Conservation (phyloP, 2,329 filamentous ascomycete genomes). For the Sarocladiaceae sp. region DNA sequence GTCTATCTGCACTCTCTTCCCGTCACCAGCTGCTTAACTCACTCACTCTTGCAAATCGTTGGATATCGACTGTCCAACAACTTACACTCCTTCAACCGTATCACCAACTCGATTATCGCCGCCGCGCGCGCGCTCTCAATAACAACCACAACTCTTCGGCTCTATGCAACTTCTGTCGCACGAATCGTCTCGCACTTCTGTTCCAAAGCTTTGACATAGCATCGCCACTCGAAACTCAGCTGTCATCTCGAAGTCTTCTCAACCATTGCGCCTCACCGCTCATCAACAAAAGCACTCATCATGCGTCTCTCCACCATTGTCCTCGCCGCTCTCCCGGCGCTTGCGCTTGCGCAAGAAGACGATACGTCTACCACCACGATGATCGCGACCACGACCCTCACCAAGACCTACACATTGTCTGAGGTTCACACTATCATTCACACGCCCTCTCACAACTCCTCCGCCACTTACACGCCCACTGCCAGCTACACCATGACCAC, state of each 20-base stretch:
- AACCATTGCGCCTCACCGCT: slow-evolving; percentile 16
- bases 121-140: not conserved
- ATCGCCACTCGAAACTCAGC: not conserved
- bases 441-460: slow-evolving; percentile 15
- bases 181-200: not conserved
- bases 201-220: slow-evolving; percentile 1
- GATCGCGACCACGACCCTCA: slow-evolving; percentile 44
- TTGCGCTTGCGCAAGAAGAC: slow-evolving; percentile 40
- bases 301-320: slow-evolving; percentile 37
- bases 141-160: not conserved
- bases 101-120: slow-evolving; percentile 11
- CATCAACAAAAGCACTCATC: slow-evolving; percentile 17
- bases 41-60: slow-evolving; percentile 6
- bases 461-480: slow-evolving; percentile 18
- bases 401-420: slow-evolving; percentile 46
- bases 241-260: slow-evolving; percentile 15
- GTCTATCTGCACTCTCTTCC: slow-evolving; percentile 15
- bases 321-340: slow-evolving; percentile 45
- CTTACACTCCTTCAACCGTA: slow-evolving; percentile 4
- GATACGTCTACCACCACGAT: slow-evolving; percentile 33
- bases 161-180: slow-evolving; percentile 1
- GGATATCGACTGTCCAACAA: slow-evolving; percentile 24
- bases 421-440: slow-evolving; percentile 35
- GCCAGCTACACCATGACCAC: slow-evolving; percentile 17
- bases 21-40: slow-evolving; percentile 3